Base-by-base conservation (phyloP, 495 filamentous ascomycete species). In the Ascodesmis nigricans region DNA sequence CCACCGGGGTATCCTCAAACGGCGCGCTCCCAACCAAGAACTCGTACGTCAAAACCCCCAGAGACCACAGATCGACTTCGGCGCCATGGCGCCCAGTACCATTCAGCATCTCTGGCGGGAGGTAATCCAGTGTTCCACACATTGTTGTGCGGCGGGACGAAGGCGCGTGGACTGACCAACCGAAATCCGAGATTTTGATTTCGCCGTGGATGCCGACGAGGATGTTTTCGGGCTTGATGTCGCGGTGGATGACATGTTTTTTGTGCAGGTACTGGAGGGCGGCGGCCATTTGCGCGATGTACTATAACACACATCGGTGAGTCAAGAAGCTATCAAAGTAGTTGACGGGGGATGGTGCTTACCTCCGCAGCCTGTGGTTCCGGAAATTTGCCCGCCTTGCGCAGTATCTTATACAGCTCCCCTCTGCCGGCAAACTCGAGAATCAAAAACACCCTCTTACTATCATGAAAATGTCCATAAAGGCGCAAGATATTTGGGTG, bases 191-290 rank as follows among this genome's bases (percentile, higher is more conserved):
- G 52, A 97, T 83, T 57, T 97, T 97, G 58, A 97, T 91, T 58
- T 97, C 87, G 26, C 83, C 87, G 51, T 95, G 84, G 34, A 97
- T 83, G 13, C 87, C 87, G 23, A 97, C 73, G 10, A 97, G 70
- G 44, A 97, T 97, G 49, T 97, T 97, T 57, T 97, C 87, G 7
- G 87, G 87, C 60, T 97, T 97, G 60, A 97, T 97, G 45, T 97
- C 87, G 28, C 87, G 73, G 49, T 97, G 87, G 60, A 97, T 97
- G 44, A 97, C 80, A 53, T 97, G 87, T 60, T 97, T 95, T 53
- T 78, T 79, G 59, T 97, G 87, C 16, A 95, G 61, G 46, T 95
- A 95, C 39, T 69, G 71, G 44, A 97, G 58, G 15, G 87, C 87
- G 28, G 77, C 72, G 13, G 90, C 79, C 90, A 97, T 95, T 57